Percentiles rank a stretch among this genome's conserved stretches.
Conservation (phyloP, 177 flowering plant species). For the Tripterygium wilfordii region DNA sequence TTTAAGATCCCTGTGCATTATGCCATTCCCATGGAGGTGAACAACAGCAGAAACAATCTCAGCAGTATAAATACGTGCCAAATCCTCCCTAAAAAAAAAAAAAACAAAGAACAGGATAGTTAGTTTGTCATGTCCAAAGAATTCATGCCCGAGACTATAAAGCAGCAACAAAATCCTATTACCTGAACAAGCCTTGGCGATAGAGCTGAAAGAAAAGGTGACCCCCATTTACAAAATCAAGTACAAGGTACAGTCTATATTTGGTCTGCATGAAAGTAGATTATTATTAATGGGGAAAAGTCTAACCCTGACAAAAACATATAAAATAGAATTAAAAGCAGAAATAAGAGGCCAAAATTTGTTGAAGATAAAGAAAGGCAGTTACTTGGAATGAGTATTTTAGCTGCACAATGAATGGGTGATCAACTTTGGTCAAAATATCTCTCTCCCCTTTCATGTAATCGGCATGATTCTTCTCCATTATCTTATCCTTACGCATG, state of each 20-base stretch:
- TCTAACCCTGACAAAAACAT: too few species aligned
- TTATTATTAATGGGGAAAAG: too few species aligned
- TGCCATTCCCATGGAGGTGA: conserved; percentile 75
- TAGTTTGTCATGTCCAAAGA: too few species aligned
- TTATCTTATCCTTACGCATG: conserved; percentile 80
- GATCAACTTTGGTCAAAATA: conserved; percentile 67
- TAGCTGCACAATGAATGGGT: conserved; percentile 77
- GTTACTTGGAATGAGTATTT: conserved; percentile 82
- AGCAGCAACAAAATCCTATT: not conserved
- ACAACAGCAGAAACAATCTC: conserved; percentile 82
- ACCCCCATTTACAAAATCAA: conserved; percentile 79
- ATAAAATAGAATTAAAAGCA: too few species aligned
- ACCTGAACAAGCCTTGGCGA: conserved; percentile 81
- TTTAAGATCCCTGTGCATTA: conserved; percentile 85
- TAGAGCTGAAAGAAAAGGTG: conserved; percentile 82
- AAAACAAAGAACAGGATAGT: too few species aligned
- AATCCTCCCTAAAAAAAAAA: conserved; percentile 50
- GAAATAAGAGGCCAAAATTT: too few species aligned
- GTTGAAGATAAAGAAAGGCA: not conserved
- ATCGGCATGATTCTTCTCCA: conserved; percentile 81
- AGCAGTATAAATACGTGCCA: conserved; percentile 72
- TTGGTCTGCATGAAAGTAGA: conserved; percentile 80
- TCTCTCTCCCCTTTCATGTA: conserved; percentile 91
- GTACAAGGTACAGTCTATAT: conserved; percentile 69
- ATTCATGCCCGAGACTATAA: too few species aligned